phyloP scores from a whole-genome alignment of 805 yeast genomes.

The Schizosaccharomyces octosporus region DNA sequence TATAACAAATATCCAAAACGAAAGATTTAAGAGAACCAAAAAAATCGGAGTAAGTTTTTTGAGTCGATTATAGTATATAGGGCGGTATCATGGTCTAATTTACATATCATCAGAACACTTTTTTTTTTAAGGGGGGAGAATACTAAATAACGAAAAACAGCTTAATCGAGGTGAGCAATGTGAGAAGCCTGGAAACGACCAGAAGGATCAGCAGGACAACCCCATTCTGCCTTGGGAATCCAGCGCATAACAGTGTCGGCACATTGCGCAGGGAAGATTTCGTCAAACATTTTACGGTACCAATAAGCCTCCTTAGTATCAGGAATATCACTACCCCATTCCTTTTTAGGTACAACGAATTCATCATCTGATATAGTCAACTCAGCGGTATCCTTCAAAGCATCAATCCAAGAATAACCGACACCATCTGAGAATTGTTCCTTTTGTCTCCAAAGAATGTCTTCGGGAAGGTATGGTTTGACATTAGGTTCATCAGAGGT shows the following conservation, averaged over 20 bases:
- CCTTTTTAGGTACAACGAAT: conserved; percentile 70
- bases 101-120: too few species aligned
- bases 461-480: conserved; percentile 80
- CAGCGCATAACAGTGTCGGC: conserved; percentile 96
- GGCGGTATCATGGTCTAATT: too few species aligned
- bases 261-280: conserved; percentile 69
- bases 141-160: neutral
- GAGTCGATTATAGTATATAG: too few species aligned
- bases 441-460: conserved; percentile 97
- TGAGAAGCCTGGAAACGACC: conserved; percentile 55
- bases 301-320: conserved; percentile 97
- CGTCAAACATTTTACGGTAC: conserved; percentile 93
- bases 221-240: conserved; percentile 99
- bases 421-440: conserved; percentile 99
- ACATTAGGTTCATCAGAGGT: conserved; percentile 55
- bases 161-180: neutral
- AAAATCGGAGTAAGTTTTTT: too few species aligned
- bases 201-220: conserved; percentile 94
- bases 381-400: conserved; percentile 87
- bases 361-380: conserved; percentile 68
- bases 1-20: too few species aligned
- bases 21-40: too few species aligned
- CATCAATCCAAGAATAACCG: conserved; percentile 98
- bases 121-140: too few species aligned
- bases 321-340: conserved; percentile 91